Evolutionary conservation across 495 filamentous ascomycete species (phyloP).

Genomic region (Hypomontagnella submonticulosa): DNA sequence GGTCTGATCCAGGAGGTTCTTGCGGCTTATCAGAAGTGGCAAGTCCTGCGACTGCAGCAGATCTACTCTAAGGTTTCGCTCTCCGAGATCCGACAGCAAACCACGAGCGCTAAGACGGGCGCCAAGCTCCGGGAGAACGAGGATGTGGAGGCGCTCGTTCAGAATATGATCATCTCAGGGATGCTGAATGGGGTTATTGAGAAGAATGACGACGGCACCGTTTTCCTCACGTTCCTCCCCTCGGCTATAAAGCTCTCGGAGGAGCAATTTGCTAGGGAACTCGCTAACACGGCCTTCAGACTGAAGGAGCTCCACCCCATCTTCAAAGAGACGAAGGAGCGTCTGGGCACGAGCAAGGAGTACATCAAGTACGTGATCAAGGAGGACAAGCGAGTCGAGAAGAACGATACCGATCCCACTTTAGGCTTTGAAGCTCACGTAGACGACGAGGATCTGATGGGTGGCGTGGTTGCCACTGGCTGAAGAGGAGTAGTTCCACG

Average conservation of each 20-base stretch:
- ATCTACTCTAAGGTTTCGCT: slow-evolving; percentile 65
- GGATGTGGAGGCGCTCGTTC: slow-evolving; percentile 57
- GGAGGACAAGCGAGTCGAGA: slow-evolving; percentile 55
- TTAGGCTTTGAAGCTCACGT: slow-evolving; percentile 53
- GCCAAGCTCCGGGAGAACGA: slow-evolving; percentile 61
- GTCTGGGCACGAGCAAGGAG: slow-evolving; percentile 68
- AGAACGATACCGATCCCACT: slow-evolving; percentile 48
- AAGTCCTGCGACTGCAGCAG: slow-evolving; percentile 56
- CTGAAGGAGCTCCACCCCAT: slow-evolving; percentile 57
- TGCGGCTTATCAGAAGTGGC: slow-evolving; percentile 61
- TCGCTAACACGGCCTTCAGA: slow-evolving; percentile 55
- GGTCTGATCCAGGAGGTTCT: slow-evolving; percentile 61
- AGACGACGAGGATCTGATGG: slow-evolving; percentile 78
- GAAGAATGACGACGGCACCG: slow-evolving; percentile 52
- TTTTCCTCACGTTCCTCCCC: slow-evolving; percentile 54
- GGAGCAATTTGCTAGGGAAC: slow-evolving; percentile 55
- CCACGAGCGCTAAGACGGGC: slow-evolving; percentile 61
- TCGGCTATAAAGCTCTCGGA: slow-evolving; percentile 55
- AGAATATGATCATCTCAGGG: slow-evolving; percentile 67
- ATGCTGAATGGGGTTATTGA: slow-evolving; percentile 66
- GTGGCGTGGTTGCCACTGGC: slow-evolving; percentile 50
- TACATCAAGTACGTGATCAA: slow-evolving; percentile 63
- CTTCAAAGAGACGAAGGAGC: slow-evolving; percentile 62
- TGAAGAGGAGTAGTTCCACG: neutral
- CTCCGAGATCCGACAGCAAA: slow-evolving; percentile 59